A percentile compares a stretch with the other conserved stretches of the same genome.
Evolutionary conservation across 345 rosid species (phyloP).

Genomic region (Pistacia vera): DNA sequence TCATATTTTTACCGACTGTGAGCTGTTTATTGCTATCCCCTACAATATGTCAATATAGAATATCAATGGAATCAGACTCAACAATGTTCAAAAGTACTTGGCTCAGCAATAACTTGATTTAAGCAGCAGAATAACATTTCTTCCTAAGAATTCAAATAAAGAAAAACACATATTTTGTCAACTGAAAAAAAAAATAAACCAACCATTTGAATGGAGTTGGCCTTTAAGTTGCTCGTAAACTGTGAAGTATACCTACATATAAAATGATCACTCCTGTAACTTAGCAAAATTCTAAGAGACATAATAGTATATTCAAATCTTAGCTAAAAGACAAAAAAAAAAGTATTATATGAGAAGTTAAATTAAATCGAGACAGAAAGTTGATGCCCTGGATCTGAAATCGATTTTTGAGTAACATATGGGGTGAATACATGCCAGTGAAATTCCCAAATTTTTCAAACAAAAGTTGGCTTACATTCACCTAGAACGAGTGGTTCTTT

Average conservation of each 20-base stretch:
- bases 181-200: slow-evolving; percentile 31
- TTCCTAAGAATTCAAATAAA: slow-evolving; percentile 4
- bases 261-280: slow-evolving; percentile 31
- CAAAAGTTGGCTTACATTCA: neutral
- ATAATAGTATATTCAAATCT: slow-evolving; percentile 4
- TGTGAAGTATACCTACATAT: slow-evolving; percentile 82
- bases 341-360: neutral
- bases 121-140: slow-evolving; percentile 4
- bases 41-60: slow-evolving; percentile 24
- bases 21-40: slow-evolving; percentile 54
- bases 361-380: neutral
- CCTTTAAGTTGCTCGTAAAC: slow-evolving; percentile 76
- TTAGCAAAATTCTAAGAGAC: slow-evolving; percentile 17
- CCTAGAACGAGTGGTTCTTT: neutral
- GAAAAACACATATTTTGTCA: neutral
- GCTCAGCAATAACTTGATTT: neutral
- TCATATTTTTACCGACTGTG: slow-evolving; percentile 69
- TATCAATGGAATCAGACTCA: slow-evolving; percentile 14
- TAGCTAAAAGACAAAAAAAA: neutral
- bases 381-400: neutral
- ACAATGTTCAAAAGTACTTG: neutral
- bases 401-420: neutral
- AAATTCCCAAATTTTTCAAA: neutral
- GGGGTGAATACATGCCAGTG: neutral
- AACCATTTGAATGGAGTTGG: slow-evolving; percentile 71